These are phyloP conservation scores for Entomophthora muscae DNA, from an alignment of 371 early-diverging fungal genomes.

Conservation along the genomic window DNA sequence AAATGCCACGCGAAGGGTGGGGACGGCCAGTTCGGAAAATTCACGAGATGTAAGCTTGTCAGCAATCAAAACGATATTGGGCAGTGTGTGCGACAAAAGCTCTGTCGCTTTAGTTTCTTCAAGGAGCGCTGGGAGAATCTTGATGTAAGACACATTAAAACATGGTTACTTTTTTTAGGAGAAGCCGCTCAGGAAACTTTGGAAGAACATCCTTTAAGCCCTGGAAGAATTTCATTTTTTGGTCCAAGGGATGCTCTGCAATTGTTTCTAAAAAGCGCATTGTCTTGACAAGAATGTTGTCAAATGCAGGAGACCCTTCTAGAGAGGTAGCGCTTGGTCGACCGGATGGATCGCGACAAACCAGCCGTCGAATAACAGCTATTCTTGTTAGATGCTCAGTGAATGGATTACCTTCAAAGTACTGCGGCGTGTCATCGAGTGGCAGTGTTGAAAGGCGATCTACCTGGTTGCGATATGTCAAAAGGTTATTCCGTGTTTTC, in stretches of 20 bases:
- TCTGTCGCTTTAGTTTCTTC: constrained; percentile 54
- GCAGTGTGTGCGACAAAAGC: constrained; percentile 49
- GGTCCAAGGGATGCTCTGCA: constrained; percentile 54
- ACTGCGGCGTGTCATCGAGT: constrained; percentile 28
- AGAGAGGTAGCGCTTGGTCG: constrained; percentile 42
- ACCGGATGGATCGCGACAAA: constrained; percentile 29
- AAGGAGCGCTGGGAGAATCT: constrained; percentile 53
- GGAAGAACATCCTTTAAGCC: constrained; percentile 46
- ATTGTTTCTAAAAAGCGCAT: constrained; percentile 62
- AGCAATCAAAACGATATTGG: constrained; percentile 47
- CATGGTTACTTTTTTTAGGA: constrained; percentile 33
- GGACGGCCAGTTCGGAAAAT: constrained; percentile 38
- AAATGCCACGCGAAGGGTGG: constrained; percentile 42
- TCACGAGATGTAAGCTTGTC: constrained; percentile 39
- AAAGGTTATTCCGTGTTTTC: constrained; percentile 37
- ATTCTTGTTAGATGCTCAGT: background rate
- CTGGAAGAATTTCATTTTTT: constrained; percentile 64
- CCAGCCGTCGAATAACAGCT: constrained; percentile 32
- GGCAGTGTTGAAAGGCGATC: constrained; percentile 21
- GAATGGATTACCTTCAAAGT: constrained; percentile 24
- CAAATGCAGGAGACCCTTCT: constrained; percentile 50
- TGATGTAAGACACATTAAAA: background rate
- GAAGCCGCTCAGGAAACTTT: constrained; percentile 50
- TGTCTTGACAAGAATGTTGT: constrained; percentile 56
- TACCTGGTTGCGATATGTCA: constrained; percentile 42